phyloP scores from a whole-genome alignment of 495 filamentous ascomycete species.

The Penicillium pulvis region DNA sequence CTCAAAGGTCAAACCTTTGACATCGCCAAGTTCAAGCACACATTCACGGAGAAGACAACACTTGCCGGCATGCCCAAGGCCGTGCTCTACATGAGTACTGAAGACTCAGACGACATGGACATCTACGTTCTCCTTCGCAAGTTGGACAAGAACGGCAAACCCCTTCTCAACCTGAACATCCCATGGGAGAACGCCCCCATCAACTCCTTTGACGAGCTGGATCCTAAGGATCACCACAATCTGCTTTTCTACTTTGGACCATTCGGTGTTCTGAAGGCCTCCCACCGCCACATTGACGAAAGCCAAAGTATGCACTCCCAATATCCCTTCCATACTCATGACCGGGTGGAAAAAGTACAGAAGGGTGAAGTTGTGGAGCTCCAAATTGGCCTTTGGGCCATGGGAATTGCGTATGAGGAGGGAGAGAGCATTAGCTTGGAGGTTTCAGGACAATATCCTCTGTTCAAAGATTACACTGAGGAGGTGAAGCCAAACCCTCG shows the following conservation, averaged over 20 bases:
- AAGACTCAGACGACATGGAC: constrained; percentile 9
- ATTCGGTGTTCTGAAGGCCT: neutral
- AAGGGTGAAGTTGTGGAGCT: neutral
- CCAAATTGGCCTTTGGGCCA: neutral
- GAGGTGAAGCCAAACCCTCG: too few relatives aligned
- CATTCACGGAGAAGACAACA: neutral
- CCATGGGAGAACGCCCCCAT: neutral
- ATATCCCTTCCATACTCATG: too few relatives aligned
- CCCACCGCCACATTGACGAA: neutral
- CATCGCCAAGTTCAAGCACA: neutral
- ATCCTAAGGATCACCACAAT: neutral
- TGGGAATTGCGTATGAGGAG: neutral
- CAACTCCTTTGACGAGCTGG: neutral
- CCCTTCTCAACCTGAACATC: constrained; percentile 11
- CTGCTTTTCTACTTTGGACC: neutral
- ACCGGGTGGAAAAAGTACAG: neutral
- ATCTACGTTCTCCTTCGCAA: constrained; percentile 9
- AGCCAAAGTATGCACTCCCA: neutral
- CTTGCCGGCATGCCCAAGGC: neutral
- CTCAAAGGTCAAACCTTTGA: too few relatives aligned
- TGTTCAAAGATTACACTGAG: too few relatives aligned
- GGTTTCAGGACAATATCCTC: neutral
- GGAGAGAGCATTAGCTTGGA: neutral
- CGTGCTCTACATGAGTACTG: constrained; percentile 1
- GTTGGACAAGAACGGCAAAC: constrained; percentile 4